Conservation (phyloP, 2,329 filamentous ascomycete species). For the Coniochaeta sp. region DNA sequence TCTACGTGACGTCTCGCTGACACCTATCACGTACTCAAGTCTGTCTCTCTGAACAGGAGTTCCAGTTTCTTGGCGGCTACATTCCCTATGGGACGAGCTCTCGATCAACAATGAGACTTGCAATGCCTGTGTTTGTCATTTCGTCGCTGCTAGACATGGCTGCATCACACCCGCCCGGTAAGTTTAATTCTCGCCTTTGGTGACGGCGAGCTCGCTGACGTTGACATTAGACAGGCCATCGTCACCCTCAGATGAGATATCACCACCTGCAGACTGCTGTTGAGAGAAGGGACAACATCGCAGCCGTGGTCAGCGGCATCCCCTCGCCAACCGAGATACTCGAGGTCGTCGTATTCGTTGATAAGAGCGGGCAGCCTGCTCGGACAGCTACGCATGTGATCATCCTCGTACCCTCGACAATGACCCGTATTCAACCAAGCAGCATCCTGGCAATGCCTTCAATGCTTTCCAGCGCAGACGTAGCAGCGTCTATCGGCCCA, state of each 20-base stretch:
- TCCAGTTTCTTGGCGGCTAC: neutral
- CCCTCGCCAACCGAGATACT: constrained; percentile 32
- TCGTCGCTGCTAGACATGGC: neutral
- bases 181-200: neutral
- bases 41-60: neutral
- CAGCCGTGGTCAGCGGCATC: constrained; percentile 27
- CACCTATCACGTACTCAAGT: neutral
- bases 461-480: neutral
- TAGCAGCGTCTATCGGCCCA: neutral
- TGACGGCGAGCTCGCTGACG: neutral
- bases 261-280: neutral
- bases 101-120: neutral
- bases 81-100: neutral
- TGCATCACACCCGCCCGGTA: neutral
- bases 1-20: neutral
- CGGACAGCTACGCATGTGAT: constrained; percentile 32
- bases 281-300: constrained; percentile 17
- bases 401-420: constrained; percentile 11
- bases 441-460: neutral
- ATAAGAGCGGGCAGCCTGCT: constrained; percentile 46
- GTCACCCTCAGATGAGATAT: neutral
- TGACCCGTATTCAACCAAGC: neutral
- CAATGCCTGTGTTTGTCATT: neutral
- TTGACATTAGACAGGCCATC: neutral
- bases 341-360: constrained; percentile 51